Base-by-base conservation (phyloP, 352 stramenopile genomes). In the Globisporangium cylindrosporum region DNA sequence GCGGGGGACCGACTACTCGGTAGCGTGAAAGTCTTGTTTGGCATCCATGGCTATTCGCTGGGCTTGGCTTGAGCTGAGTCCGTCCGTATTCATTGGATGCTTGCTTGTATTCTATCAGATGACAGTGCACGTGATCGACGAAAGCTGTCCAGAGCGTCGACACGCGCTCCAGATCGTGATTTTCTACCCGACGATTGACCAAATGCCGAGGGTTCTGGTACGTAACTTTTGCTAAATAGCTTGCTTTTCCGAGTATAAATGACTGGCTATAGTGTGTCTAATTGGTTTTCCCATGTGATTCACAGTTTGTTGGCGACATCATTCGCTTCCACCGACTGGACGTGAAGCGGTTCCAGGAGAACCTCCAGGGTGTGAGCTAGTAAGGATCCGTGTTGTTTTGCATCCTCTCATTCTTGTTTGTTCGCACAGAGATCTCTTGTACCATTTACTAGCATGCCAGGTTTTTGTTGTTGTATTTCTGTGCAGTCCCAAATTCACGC, bases 281-380 rank as follows among this genome's bases (percentile, higher is more conserved):
- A 29, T 36, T 36, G 25, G 8, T 14, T 59, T 5, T 5, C 25
- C 34, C 4, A n/a, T 24, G 5, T 48, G 41, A n/a, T 24, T 20
- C 15, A 18, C 43, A 94, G 86, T 81, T 79, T 46, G 80, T 90
- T 25, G 86, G 86, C 46, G 86, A 94, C 58, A 75, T 94, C 48
- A 84, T 94, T 65, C 86, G 86, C 6, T 91, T 94, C 69, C 86
- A 94, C 73, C 85, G 87, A 54, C 69, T 92, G 1, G 71, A 77
- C n/a, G 83, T 94, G 48, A 88, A 92, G 49, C 73, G 78, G 9
- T 91, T 85, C 54, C 71, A 82, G 36, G 75, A 84, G 38, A 78
- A 67, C 32, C 72, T 86, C 5, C 86, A 94, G 71, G 86, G 84
- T 5, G 55, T 92, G 18, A 73, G 73, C 59, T 67, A 65, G 85